phyloP scores from a whole-genome alignment of 331 rosid genomes.

The Cydonia oblonga region DNA sequence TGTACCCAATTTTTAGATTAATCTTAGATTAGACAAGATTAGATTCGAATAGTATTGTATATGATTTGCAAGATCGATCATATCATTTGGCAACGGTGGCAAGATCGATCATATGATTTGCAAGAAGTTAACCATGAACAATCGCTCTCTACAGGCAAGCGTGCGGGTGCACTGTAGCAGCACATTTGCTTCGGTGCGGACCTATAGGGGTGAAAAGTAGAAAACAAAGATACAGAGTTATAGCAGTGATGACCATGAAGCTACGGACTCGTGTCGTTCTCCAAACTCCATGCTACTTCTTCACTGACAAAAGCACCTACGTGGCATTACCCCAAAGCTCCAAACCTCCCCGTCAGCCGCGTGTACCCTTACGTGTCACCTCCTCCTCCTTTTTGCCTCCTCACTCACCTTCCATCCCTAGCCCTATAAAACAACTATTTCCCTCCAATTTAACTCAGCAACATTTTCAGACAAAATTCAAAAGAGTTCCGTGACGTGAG shows the following conservation, averaged over 20 bases:
- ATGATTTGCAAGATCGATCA: too few relatives aligned
- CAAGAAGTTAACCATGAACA: too few relatives aligned
- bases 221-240: too few relatives aligned
- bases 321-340: not conserved
- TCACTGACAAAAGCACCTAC: not conserved
- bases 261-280: not conserved
- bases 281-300: not conserved
- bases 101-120: too few relatives aligned
- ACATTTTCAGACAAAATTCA: not conserved
- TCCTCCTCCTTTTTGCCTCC: not conserved
- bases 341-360: not conserved
- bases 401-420: not conserved
- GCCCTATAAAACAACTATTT: not conserved
- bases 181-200: too few relatives aligned
- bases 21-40: too few relatives aligned
- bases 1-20: too few relatives aligned
- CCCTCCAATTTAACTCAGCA: not conserved
- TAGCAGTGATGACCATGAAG: not conserved
- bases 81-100: not conserved
- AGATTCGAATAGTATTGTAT: too few relatives aligned
- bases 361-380: not conserved
- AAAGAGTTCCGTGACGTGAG: not conserved
- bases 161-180: too few relatives aligned
- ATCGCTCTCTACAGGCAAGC: too few relatives aligned
- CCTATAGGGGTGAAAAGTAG: too few relatives aligned